Base-by-base conservation (phyloP, 805 yeast species). In the Saccharomyces mikatae region DNA sequence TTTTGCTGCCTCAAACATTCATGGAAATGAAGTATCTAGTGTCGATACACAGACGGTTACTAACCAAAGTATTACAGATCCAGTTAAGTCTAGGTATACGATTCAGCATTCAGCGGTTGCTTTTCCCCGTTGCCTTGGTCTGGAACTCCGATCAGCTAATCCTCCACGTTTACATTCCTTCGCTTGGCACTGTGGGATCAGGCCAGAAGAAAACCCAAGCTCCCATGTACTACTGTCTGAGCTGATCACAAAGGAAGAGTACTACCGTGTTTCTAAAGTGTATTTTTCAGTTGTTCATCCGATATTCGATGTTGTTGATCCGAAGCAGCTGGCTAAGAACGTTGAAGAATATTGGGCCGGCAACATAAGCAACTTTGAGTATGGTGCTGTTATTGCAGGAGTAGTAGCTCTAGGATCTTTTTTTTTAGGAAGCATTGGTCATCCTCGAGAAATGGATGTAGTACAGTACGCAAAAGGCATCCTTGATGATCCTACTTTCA, bases 131-230 rank as follows among this genome's bases (percentile, higher is more conserved):
- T 48, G 47, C 26, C 59, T 56, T 41, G 59, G 54, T 4, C 54
- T 56, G 5, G 59, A 54, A 41, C 55, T 56, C 21, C 51, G 49
- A 22, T 56, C 59, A n/a, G 29, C 53, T 4, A 52, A 56, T 26
- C 59, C 59, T 14, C 59, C 59, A 9, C 59, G 52, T n/a, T 47
- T 56, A 41, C 57, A 54, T 49, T 56, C 57, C 17, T 54, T 56
- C 36, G 59, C 55, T 6, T 56, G 59, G 59, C 46, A 56, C 49
- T 54, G 59, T 28, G 59, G 59, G 13, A 46, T 56, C 13, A 48
- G 59, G 29, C 49, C 49, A 17, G 57, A 56, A 32, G 59, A 56
- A 49, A 53, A 50, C 4, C 22, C 56, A 10, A 49, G 17, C 9
- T 21, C 56, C 1, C 56, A 53, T 31, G 24, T 24, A 6, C 30